Conservation (phyloP, 1,139 yeast species). For the Candida sp. region DNA sequence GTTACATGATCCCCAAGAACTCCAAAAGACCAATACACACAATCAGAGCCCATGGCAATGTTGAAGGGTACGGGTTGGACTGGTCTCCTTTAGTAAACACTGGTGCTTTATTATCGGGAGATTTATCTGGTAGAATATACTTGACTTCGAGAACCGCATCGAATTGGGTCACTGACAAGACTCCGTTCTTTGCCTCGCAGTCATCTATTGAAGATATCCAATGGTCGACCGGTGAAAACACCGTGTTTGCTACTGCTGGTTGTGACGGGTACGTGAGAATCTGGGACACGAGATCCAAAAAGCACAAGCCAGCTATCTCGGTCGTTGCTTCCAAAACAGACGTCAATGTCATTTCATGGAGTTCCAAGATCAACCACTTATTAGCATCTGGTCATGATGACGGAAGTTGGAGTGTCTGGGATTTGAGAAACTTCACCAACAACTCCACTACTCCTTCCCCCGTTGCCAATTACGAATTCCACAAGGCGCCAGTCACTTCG, state of each 20-base stretch:
- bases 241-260: constrained; percentile 95
- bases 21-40: constrained; percentile 86
- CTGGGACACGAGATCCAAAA: constrained; percentile 97
- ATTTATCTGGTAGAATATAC: constrained; percentile 81
- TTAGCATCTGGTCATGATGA: constrained; percentile 98
- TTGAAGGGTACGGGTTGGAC: constrained; percentile 96
- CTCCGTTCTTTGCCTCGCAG: constrained; percentile 71
- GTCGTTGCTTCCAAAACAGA: constrained; percentile 86
- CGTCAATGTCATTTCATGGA: constrained; percentile 97
- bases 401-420: constrained; percentile 99
- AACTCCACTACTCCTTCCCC: constrained; percentile 59
- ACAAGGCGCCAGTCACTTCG: constrained; percentile 90
- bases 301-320: constrained; percentile 88
- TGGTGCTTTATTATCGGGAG: constrained; percentile 90
- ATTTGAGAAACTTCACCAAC: constrained; percentile 75
- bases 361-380: constrained; percentile 81
- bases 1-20: constrained; percentile 76
- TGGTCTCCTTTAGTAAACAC: constrained; percentile 90
- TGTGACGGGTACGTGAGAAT: constrained; percentile 91
- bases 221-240: constrained; percentile 92
- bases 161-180: constrained; percentile 87
- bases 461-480: constrained; percentile 95
- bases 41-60: constrained; percentile 88
- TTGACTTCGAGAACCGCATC: constrained; percentile 77
- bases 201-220: constrained; percentile 95